These are phyloP conservation scores for Cryptosporidium tyzzeri DNA, from an alignment of 169 alveolate species.

Conservation along the genomic window DNA sequence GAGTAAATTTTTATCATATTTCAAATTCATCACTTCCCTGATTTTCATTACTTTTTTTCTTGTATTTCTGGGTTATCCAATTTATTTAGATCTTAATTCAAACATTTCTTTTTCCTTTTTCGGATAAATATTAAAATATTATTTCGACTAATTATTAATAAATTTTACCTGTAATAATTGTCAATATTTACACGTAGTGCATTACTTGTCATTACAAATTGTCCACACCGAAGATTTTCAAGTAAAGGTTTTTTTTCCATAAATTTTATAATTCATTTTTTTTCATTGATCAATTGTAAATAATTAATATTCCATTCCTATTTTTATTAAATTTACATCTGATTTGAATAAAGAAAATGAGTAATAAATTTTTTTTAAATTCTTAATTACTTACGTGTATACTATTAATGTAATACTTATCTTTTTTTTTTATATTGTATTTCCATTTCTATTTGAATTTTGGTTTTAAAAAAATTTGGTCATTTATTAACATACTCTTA, in stretches of 20 bases:
- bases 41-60: background rate
- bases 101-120: background rate
- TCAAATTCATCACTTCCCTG: background rate
- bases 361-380: no score
- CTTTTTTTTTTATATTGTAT: no score
- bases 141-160: background rate
- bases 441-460: no score
- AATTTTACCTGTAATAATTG: background rate
- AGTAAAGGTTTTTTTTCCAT: constrained; percentile 1
- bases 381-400: no score
- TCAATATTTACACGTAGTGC: constrained; percentile 19
- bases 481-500: no score
- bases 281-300: no score
- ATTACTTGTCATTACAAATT: constrained; percentile 21
- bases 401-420: no score
- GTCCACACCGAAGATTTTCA: constrained; percentile 22
- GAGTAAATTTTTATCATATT: background rate
- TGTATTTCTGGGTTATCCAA: background rate
- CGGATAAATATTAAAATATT: background rate
- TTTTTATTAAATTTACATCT: no score
- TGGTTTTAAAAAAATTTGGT: no score
- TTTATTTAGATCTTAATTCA: background rate
- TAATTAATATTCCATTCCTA: no score
- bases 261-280: no score
- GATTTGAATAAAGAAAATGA: no score